Evolutionary conservation across 805 yeast species (phyloP), one percentile per base, ranked within the genome.

Genomic region (Wickerhamiella parazyma): DNA sequence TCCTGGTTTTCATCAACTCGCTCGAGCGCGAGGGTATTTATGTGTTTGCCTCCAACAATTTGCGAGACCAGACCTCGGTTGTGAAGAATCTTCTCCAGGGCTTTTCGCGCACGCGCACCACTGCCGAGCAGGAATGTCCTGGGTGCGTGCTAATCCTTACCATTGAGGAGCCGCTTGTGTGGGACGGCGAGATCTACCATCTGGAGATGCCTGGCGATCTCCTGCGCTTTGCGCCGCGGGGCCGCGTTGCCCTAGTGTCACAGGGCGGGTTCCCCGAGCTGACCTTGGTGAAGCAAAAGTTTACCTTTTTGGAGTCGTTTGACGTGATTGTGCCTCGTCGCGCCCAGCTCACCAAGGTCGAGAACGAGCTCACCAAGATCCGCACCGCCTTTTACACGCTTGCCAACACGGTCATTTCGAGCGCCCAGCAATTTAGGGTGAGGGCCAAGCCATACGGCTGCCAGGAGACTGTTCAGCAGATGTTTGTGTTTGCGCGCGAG

Each of bases 161-260:
- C 53, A 86, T 94, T 0, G 70, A 78, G 2, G 83, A 83, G 53
- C 93, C 95, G 0, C 71, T 87, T 61, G 75, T 82, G 39, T 89
- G 97, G 97, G 86, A 81, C 48, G 96, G 96, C 4, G 70, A 73
- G 14, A 76, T 80, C 49, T 69, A 78, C 31, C 71, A 76, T 35
- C 58, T 82, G 10, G 56, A 59, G 3, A 66, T 74, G 19, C 52
- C 51, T 3, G 36, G 47, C 1, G 55, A 51, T 14, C 36, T 39
- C 10, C 25, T 52, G 14, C 46, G 41, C 36, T 78, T 76, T 45
- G 64, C 81, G n/a, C 72, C 70, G 47, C 74, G 73, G 9, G 91
- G 93, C 2, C 75, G 77, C 44, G 69, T 80, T 50, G 56, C 83
- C 22, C 60, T 84, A 42, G 71, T 84, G 1, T 70, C 83, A 0